Evolutionary conservation across 2,329 filamentous ascomycete species (phyloP).

Genomic region (Lasiodiplodia sp.): DNA sequence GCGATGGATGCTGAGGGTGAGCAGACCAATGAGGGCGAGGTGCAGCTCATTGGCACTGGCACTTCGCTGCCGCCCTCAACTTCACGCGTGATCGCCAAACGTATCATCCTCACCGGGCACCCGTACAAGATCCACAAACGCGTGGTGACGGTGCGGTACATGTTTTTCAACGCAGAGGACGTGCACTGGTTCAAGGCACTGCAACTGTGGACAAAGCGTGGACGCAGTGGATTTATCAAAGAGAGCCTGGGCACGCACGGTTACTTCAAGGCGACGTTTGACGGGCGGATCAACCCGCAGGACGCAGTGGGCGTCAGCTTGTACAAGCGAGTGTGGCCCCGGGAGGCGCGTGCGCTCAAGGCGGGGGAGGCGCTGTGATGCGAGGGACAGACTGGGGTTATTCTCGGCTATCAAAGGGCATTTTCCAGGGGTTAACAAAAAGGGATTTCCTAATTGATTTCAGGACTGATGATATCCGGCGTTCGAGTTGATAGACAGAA

Average conservation of each 20-base stretch:
- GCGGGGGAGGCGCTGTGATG: constrained; percentile 28
- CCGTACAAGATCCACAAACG: constrained; percentile 99
- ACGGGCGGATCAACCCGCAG: constrained; percentile 93
- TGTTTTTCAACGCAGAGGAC: constrained; percentile 98
- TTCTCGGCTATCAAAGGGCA: constrained; percentile 6
- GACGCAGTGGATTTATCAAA: constrained; percentile 89
- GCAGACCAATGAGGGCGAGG: constrained; percentile 36
- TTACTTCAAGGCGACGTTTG: constrained; percentile 99
- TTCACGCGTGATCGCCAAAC: constrained; percentile 85
- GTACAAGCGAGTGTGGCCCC: constrained; percentile 67
- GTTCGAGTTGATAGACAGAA: constrained; percentile 11
- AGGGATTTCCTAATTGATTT: neutral
- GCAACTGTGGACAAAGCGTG: constrained; percentile 91
- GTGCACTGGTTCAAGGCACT: constrained; percentile 98
- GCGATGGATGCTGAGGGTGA: constrained; percentile 32
- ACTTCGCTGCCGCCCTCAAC: constrained; percentile 81
- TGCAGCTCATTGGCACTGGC: constrained; percentile 84
- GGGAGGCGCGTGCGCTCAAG: constrained; percentile 63
- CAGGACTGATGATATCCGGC: constrained; percentile 26
- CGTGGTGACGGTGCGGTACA: constrained; percentile 95
- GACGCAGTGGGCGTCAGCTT: constrained; percentile 87
- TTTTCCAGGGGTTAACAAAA: constrained; percentile 9
- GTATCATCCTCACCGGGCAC: constrained; percentile 91
- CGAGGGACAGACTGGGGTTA: neutral
- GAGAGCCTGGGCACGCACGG: constrained; percentile 94